Base-by-base conservation (phyloP, 345 rosid genomes). In the Citrus inodora region DNA sequence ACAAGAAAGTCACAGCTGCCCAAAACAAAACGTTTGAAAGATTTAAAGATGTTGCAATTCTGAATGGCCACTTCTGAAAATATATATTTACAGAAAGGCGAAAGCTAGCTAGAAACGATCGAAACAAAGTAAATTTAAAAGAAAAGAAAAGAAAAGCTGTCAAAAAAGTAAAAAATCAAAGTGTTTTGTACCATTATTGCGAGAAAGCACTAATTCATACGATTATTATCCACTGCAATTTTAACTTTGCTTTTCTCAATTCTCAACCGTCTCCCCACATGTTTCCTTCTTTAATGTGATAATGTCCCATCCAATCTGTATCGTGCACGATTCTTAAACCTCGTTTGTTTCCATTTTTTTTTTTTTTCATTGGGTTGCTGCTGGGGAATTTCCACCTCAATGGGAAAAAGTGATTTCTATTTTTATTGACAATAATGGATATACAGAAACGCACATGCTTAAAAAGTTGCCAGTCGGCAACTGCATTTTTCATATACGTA, bases 321-420 rank as follows among this genome's bases (percentile, higher is more conserved):
- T 19, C 78, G 71, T 76, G 78, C 71, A 65, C 71, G 79, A 3
- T 17, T 55, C 66, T 76, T 76, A 55, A 33, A 66, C 35, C 32
- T 11, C 4, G 27, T 48, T 61, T 5, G 65, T 32, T 33, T 42
- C 33, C 48, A 32, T 28, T 10, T 76, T 48, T 33, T 65, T 13
- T 16, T 51, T 16, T 14, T 1, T 51, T 32, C 5, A 32, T 32
- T 53, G 21, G 22, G 58, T 53, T 53, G 58, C 22, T 1, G 58
- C 58, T 53, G 79, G 64, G 65, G 28, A 35, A 55, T 24, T 32
- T 67, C 73, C 73, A 24, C 38, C 53, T 53, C 51, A 33, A 65
- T 65, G 2, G 16, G 59, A 59, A 46, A 71, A 42, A 16, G 38
- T 30, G 10, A 28, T 75, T 42, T 63, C 27, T 17, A 48, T 46